A percentile compares a stretch with the other conserved stretches of the same genome.
phyloP scores from a whole-genome alignment of 169 alveolate genomes.

The Plasmodium blacklocki region DNA sequence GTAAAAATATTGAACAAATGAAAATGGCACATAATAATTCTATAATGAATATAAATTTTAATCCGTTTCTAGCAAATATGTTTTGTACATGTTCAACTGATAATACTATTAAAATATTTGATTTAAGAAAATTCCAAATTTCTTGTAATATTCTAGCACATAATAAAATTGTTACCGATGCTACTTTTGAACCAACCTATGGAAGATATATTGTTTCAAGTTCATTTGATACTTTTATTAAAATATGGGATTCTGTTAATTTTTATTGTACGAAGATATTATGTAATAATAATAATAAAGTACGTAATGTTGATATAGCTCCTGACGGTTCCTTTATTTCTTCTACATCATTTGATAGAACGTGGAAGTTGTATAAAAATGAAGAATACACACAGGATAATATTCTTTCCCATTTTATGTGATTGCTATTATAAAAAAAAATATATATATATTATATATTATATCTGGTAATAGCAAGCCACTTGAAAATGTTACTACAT shows the following conservation, averaged over 20 bases:
- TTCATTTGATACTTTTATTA: constrained; percentile 84
- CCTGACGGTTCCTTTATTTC: constrained; percentile 82
- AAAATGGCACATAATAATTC: constrained; percentile 80
- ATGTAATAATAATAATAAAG: constrained; percentile 81
- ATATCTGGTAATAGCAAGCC: no score
- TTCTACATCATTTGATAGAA: constrained; percentile 86
- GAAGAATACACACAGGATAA: constrained; percentile 40
- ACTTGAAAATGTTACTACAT: no score
- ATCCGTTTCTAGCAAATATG: constrained; percentile 82
- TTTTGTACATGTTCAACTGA: constrained; percentile 85
- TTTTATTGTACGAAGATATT: constrained; percentile 85
- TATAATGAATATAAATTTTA: constrained; percentile 83
- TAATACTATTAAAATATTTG: constrained; percentile 85
- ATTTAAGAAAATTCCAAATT: constrained; percentile 80
- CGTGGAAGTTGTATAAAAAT: constrained; percentile 82
- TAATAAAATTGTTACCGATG: constrained; percentile 83
- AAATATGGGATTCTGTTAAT: constrained; percentile 85
- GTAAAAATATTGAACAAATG: constrained; percentile 82
- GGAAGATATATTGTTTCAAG: constrained; percentile 86
- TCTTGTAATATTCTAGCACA: constrained; percentile 84
- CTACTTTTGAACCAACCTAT: constrained; percentile 84
- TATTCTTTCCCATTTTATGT: constrained; percentile 50
- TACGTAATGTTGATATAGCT: constrained; percentile 82
- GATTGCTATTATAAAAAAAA: neutral
- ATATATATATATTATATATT: no score